Base-by-base conservation (phyloP, 2,329 filamentous ascomycete genomes). In the Chalara sp. region DNA sequence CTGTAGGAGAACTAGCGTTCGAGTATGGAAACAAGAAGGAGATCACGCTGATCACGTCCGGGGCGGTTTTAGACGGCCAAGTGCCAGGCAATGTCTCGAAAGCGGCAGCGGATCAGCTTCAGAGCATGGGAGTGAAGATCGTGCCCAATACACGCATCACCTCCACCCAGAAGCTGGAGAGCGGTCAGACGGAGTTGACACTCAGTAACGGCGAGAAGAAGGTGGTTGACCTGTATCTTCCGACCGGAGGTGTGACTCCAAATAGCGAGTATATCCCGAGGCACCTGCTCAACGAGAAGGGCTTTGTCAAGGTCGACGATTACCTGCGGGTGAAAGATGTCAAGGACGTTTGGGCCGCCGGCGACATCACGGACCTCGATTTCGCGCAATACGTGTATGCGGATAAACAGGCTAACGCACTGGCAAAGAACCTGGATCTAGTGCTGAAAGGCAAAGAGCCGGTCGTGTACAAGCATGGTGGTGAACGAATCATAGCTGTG, bases 141-240 rank as follows among this genome's bases (percentile, higher is more conserved):
- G 63, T 67, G 46, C 69, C 67, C 40, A 63, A 66, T 43, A 68
- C 73, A 1, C 68, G 70, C 42, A 74, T 80, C 12, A 60, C 63
- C 2, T 60, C 59, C 2, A 58, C 68, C 13, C 59, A 59, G n/a
- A 56, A 60, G 3, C 58, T 68, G 39, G 56, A 63, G 1, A 68
- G 71, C 52, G 76, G 73, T 51, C 72, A 72, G 63, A 77, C 73
- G 3, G 70, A 75, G 58, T 67, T 83, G 21, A 61, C 62, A 37
- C 68, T 83, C 6, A 65, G 66, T 33, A 67, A 65, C 52, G 75
- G 75, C 54, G 70, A 73, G 54, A 74, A 64, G 46, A 58, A 81
- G 53, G 56, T 66, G 6, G 78, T 78, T 2, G 79, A 83, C 58
- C 53, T 78, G n/a, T 80, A 79, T 63, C 67, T 83, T 29, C 73